Conservation (phyloP, 768 basidiomycete species). For the Xerocomellus amylosporus region DNA sequence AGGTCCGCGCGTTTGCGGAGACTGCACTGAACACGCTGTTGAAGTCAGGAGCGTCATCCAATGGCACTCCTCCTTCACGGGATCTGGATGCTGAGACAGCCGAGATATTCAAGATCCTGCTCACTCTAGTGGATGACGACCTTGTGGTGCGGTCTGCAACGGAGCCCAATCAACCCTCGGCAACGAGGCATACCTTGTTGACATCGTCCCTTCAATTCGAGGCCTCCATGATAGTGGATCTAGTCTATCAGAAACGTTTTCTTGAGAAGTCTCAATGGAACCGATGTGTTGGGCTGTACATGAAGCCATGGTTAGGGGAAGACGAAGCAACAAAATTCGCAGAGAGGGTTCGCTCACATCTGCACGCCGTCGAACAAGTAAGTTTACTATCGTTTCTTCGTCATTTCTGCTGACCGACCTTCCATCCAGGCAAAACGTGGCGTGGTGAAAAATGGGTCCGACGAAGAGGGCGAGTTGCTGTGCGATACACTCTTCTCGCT, state of each 20-base stretch:
- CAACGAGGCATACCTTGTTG: conserved; percentile 56
- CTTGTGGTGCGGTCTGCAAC: conserved; percentile 39
- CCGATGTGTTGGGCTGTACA: conserved; percentile 68
- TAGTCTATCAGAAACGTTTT: conserved; percentile 61
- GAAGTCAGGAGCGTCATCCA: conserved; percentile 80
- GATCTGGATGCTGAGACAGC: conserved; percentile 65
- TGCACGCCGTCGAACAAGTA: conserved; percentile 73
- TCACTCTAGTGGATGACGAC: conserved; percentile 56
- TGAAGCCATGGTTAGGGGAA: conserved; percentile 67
- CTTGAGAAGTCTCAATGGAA: conserved; percentile 57
- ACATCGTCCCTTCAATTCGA: conserved; percentile 65
- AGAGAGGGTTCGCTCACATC: conserved; percentile 66
- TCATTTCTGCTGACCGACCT: conserved; percentile 8
- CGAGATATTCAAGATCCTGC: conserved; percentile 52
- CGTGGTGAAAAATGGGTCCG: conserved; percentile 37
- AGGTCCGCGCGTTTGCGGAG: conserved; percentile 91
- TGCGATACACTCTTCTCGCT: conserved; percentile 94
- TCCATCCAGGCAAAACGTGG: conserved; percentile 57
- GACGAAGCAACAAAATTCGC: conserved; percentile 50
- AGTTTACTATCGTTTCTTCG: conserved; percentile 14
- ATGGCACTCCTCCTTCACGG: conserved; percentile 66
- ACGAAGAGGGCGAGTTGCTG: conserved; percentile 79
- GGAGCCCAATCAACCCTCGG: conserved; percentile 50
- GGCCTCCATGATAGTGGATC: conserved; percentile 72
- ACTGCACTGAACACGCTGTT: conserved; percentile 75